phyloP scores from a whole-genome alignment of 176 grass and related monocot genomes.

The Juncus inflexus region DNA sequence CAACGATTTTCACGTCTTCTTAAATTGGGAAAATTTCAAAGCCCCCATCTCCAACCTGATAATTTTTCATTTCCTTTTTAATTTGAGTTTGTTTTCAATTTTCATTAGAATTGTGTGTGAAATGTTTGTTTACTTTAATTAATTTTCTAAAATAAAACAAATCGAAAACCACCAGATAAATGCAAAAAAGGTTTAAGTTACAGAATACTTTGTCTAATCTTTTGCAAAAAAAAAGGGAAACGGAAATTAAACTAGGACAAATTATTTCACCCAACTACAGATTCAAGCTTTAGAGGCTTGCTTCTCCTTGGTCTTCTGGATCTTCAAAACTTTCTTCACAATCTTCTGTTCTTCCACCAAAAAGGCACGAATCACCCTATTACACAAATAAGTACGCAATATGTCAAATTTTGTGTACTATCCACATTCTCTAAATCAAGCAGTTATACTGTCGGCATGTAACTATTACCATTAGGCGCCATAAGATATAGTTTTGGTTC shows the following conservation, averaged over 20 bases:
- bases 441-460: too few relatives aligned
- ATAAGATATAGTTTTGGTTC: too few relatives aligned
- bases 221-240: too few relatives aligned
- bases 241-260: neutral
- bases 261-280: neutral
- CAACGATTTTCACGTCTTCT: neutral
- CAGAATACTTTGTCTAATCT: too few relatives aligned
- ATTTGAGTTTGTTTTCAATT: too few relatives aligned
- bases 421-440: too few relatives aligned
- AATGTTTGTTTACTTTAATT: too few relatives aligned
- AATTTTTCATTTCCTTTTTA: too few relatives aligned
- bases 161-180: neutral
- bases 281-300: slow-evolving; percentile 13
- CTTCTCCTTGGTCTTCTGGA: slow-evolving; percentile 22
- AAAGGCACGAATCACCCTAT: slow-evolving; percentile 82
- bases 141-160: slow-evolving; percentile 7
- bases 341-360: slow-evolving; percentile 99
- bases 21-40: neutral
- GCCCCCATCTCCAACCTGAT: neutral
- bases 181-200: neutral
- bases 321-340: slow-evolving; percentile 87
- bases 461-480: too few relatives aligned
- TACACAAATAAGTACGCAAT: neutral
- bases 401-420: too few relatives aligned
- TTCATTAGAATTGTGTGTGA: too few relatives aligned